phyloP scores from a whole-genome alignment of 345 rosid genomes.

The Durio zibethinus region DNA sequence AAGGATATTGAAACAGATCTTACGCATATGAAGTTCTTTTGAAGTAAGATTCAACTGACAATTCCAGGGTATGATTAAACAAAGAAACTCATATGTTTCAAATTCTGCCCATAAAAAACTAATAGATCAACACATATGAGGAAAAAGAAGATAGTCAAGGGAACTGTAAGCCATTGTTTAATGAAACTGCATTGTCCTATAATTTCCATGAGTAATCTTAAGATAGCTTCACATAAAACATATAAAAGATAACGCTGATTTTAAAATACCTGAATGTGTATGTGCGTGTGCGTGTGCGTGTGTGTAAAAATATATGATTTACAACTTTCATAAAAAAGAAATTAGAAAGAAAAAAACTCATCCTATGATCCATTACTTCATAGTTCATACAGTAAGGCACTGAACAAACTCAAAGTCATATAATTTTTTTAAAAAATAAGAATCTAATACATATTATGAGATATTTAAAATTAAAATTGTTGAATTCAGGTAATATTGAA shows the following conservation, averaged over 20 bases:
- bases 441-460: not conserved
- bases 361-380: not conserved
- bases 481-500: not conserved
- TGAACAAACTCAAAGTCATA: not conserved
- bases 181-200: not conserved
- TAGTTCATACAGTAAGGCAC: not conserved
- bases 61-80: not conserved
- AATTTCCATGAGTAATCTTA: not conserved
- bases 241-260: not conserved
- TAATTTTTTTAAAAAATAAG: not conserved
- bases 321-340: not conserved
- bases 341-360: not conserved
- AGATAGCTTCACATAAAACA: not conserved
- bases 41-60: not conserved
- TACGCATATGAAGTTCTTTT: not conserved
- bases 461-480: not conserved
- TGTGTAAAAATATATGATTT: not conserved
- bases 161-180: not conserved
- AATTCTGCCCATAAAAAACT: not conserved
- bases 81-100: not conserved
- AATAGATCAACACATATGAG: not conserved
- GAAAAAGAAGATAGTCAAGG: not conserved
- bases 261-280: not conserved
- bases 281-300: not conserved
- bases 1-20: not conserved